Conservation (phyloP, 2,329 filamentous ascomycete genomes). For the Phialophora macrospora region DNA sequence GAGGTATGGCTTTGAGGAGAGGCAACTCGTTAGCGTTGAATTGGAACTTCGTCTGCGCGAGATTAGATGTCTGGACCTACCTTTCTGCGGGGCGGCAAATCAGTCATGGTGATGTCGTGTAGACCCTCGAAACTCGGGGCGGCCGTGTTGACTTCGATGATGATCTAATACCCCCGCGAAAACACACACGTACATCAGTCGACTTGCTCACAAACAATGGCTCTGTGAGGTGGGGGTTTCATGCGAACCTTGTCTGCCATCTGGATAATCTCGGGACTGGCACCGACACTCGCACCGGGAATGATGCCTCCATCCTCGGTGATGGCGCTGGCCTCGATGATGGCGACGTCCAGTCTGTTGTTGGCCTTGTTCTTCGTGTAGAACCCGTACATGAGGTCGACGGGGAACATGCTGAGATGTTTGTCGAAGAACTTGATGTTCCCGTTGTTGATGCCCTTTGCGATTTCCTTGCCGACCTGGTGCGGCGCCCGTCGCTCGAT, state of each 20-base stretch:
- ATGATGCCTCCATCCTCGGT: conserved; percentile 88
- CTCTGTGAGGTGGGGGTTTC: background rate
- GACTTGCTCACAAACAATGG: background rate
- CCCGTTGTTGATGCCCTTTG: conserved; percentile 87
- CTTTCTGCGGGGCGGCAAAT: conserved; percentile 78
- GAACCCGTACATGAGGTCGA: conserved; percentile 75
- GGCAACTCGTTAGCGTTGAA: background rate
- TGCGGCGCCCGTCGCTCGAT: conserved; percentile 83
- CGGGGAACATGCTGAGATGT: conserved; percentile 89
- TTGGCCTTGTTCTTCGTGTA: conserved; percentile 80
- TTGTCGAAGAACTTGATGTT: conserved; percentile 93
- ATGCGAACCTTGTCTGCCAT: conserved; percentile 78
- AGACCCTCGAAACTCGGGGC: conserved; percentile 84
- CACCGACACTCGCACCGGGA: conserved; percentile 82
- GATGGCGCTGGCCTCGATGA: conserved; percentile 85
- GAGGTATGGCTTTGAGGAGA: conserved; percentile 55
- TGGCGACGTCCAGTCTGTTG: conserved; percentile 78
- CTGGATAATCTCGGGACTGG: conserved; percentile 82
- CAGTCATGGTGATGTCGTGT: conserved; percentile 90
- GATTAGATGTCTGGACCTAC: conserved; percentile 43
- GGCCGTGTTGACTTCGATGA: conserved; percentile 89
- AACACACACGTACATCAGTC: background rate
- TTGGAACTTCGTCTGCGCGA: no score
- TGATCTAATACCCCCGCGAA: conserved; percentile 57
- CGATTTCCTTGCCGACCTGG: conserved; percentile 87